Percentiles rank a stretch among this genome's conserved stretches.
Conservation (phyloP, 2,329 filamentous ascomycete species). For the Boeremia lycopersici region DNA sequence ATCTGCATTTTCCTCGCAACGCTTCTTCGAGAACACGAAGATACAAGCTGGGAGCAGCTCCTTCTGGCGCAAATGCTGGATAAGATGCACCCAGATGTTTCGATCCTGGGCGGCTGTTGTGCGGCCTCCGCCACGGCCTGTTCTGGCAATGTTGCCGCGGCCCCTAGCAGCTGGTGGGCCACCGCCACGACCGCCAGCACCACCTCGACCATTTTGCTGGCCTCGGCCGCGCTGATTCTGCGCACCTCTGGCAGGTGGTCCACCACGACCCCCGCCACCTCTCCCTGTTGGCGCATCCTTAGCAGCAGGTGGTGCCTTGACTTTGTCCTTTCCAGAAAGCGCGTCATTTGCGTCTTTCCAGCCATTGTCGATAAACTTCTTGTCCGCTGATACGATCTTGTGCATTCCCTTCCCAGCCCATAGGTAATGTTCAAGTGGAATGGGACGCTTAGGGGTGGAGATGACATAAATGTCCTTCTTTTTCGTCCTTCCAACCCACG, state of each 20-base stretch:
- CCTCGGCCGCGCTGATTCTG: conserved; percentile 58
- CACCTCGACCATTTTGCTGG: conserved; percentile 52
- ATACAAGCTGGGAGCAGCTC: conserved; percentile 90
- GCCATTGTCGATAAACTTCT: conserved; percentile 87
- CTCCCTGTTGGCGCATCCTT: conserved; percentile 58
- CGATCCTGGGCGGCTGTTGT: conserved; percentile 93
- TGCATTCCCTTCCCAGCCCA: conserved; percentile 93
- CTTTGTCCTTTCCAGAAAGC: conserved; percentile 80
- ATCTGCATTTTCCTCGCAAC: conserved; percentile 96
- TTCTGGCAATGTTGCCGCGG: conserved; percentile 85
- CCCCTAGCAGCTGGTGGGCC: conserved; percentile 62
- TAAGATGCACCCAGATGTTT: conserved; percentile 94
- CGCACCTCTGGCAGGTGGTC: conserved; percentile 55
- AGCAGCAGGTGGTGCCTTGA: conserved; percentile 61
- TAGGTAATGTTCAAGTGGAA: conserved; percentile 93
- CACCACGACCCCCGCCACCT: conserved; percentile 55
- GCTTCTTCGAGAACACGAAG: conserved; percentile 98
- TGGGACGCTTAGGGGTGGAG: conserved; percentile 91
- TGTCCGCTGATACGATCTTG: conserved; percentile 93
- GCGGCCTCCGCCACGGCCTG: conserved; percentile 82
- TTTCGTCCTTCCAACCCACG: conserved; percentile 97
- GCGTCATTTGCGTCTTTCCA: conserved; percentile 93
- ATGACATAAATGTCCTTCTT: conserved; percentile 99
- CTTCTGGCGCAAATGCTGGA: conserved; percentile 87
- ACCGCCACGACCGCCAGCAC: conserved; percentile 61